Conservation (phyloP, 352 stramenopile genomes). For the Pythium sp. region DNA sequence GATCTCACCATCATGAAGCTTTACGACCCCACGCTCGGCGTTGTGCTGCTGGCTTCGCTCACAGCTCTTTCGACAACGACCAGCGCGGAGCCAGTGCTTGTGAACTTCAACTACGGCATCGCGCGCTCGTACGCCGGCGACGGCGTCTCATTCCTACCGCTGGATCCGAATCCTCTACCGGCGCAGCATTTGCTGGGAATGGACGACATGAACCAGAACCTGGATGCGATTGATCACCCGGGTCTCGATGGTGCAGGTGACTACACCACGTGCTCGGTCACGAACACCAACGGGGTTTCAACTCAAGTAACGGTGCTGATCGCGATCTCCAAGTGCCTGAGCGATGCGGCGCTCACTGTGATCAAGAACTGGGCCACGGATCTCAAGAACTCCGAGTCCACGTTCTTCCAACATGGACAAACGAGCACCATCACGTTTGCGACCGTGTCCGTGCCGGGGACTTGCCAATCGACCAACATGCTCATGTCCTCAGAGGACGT, state of each 20-base stretch:
- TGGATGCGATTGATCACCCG: too few relatives aligned
- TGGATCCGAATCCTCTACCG: constrained; percentile 4
- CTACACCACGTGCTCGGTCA: constrained; percentile 1
- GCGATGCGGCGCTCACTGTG: constrained; percentile 23
- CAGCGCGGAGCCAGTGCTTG: background rate
- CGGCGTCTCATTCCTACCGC: constrained; percentile 13
- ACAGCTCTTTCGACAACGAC: background rate
- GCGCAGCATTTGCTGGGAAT: constrained; percentile 11
- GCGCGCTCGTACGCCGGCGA: constrained; percentile 8
- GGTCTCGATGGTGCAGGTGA: background rate
- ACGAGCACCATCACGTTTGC: constrained; percentile 1
- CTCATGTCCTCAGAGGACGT: constrained; percentile 1
- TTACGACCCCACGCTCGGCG: background rate
- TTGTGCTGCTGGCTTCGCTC: background rate
- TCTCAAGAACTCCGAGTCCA: background rate
- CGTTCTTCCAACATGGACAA: constrained; percentile 6
- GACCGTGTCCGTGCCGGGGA: constrained; percentile 26
- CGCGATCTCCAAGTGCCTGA: constrained; percentile 60
- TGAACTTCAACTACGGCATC: constrained; percentile 18
- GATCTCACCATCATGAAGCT: too few relatives aligned
- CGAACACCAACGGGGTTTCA: background rate
- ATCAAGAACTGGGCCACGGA: constrained; percentile 39
- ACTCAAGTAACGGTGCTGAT: constrained; percentile 34
- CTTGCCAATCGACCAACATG: constrained; percentile 29
- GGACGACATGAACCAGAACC: background rate